A percentile compares a stretch with the other conserved stretches of the same genome.
Conservation (phyloP, 768 basidiomycete species). For the Termitomyces sp. region DNA sequence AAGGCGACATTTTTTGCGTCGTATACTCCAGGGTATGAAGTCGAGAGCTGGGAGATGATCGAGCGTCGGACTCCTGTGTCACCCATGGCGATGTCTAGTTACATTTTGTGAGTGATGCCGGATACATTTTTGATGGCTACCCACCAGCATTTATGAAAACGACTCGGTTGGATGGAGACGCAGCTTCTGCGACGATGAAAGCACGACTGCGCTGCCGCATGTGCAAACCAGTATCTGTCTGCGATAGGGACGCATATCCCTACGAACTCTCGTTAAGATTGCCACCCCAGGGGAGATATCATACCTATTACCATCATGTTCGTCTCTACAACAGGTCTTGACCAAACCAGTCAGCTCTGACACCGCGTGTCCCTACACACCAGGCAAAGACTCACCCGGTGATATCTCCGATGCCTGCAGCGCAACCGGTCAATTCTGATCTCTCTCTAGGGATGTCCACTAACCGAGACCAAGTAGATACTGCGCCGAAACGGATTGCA, state of each 20-base stretch:
- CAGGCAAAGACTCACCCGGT: conserved; percentile 50
- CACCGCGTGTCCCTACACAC: not conserved
- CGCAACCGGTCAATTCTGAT: not conserved
- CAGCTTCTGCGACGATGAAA: conserved; percentile 67
- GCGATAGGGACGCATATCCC: conserved; percentile 66
- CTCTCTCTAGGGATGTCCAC: conserved; percentile 14
- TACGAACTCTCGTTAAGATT: conserved; percentile 20
- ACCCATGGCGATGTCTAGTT: conserved; percentile 75
- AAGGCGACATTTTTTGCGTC: conserved; percentile 71
- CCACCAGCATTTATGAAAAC: conserved; percentile 77
- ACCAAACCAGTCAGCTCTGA: conserved; percentile 12
- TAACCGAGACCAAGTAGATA: conserved; percentile 61
- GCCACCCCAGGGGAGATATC: not conserved
- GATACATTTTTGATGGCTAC: not conserved
- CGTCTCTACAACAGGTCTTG: conserved; percentile 74
- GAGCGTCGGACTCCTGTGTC: conserved; percentile 73
- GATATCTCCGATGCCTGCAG: conserved; percentile 67
- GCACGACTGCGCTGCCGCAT: conserved; percentile 79
- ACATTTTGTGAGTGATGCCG: not conserved
- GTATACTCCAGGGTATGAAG: conserved; percentile 62
- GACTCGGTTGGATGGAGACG: conserved; percentile 53
- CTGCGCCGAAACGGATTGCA: conserved; percentile 35
- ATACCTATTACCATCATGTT: conserved; percentile 65
- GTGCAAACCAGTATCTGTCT: conserved; percentile 73
- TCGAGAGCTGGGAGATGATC: conserved; percentile 55